Evolutionary conservation across 768 basidiomycete species (phyloP).

Genomic region (Hericium erinaceus): DNA sequence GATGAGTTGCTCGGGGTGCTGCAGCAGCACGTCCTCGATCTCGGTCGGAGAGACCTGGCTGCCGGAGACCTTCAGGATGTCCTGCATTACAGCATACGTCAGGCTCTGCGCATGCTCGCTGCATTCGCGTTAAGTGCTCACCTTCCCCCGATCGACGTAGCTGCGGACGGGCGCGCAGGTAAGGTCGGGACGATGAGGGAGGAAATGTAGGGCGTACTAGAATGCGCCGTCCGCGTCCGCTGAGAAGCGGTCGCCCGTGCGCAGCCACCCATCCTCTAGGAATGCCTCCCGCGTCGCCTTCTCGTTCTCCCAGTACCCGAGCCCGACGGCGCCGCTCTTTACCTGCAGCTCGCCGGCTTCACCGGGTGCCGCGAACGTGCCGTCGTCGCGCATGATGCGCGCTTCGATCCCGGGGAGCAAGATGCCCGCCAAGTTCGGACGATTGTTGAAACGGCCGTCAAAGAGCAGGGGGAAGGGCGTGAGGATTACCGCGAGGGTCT

Average conservation of each 20-base stretch:
- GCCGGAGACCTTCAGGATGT: constrained; percentile 74
- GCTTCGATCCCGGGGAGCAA: constrained; percentile 59
- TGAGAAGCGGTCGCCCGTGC: constrained; percentile 63
- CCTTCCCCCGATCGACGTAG: constrained; percentile 74
- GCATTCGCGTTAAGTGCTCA: constrained; percentile 15
- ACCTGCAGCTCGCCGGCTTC: constrained; percentile 66
- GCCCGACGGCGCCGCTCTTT: constrained; percentile 41
- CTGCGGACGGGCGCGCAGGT: constrained; percentile 25
- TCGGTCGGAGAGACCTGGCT: constrained; percentile 74
- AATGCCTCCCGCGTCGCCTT: constrained; percentile 61
- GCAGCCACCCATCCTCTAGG: constrained; percentile 60
- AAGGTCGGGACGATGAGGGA: background rate
- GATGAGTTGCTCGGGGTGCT: constrained; percentile 53
- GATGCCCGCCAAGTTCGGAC: constrained; percentile 43
- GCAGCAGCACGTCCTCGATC: constrained; percentile 58
- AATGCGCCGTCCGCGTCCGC: constrained; percentile 53
- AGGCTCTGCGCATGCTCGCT: background rate
- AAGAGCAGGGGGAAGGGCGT: constrained; percentile 4
- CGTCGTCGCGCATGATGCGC: constrained; percentile 49
- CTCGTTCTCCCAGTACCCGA: constrained; percentile 69
- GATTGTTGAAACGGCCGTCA: constrained; percentile 6
- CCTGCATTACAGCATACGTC: constrained; percentile 29
- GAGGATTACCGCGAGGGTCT: constrained; percentile 1
- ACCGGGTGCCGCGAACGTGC: constrained; percentile 38
- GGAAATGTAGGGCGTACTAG: constrained; percentile 37